These are phyloP conservation scores for Puccinia hordei DNA, from an alignment of 1,284 basidiomycete genomes.

Conservation along the genomic window DNA sequence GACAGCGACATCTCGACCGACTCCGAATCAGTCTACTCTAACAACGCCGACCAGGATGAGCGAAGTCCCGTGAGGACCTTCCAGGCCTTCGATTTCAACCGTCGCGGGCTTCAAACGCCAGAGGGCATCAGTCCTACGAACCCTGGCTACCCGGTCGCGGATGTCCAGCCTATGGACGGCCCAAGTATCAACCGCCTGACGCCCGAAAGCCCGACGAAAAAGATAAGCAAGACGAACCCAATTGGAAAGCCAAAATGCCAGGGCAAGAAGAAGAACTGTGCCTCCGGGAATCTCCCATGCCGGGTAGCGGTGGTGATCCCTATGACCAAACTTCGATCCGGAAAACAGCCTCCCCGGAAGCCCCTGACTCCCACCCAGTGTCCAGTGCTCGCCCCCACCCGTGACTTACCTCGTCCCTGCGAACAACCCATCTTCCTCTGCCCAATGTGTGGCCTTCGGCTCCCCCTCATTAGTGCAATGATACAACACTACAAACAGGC, in stretches of 20 bases:
- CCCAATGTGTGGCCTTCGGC: not conserved
- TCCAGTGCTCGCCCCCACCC: not conserved
- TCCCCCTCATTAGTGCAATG: not conserved
- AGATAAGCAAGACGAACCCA: not conserved
- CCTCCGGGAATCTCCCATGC: not conserved
- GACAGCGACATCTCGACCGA: not conserved
- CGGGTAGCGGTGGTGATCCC: slow-evolving; percentile 3
- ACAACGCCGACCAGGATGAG: not conserved
- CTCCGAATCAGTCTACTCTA: not conserved
- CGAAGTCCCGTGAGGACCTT: not conserved
- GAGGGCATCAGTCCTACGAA: slow-evolving; percentile 13
- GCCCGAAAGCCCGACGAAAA: not conserved
- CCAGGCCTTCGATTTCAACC: not conserved
- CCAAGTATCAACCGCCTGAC: not conserved
- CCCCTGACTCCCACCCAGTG: not conserved
- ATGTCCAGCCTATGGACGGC: not conserved
- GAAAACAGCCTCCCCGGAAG: not conserved
- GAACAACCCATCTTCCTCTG: not conserved
- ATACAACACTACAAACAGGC: not conserved
- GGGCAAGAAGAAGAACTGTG: not conserved
- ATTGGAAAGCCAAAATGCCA: not conserved
- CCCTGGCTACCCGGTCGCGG: not conserved
- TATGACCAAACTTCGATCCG: not conserved
- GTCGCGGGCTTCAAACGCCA: not conserved
- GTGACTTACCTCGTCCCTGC: not conserved